phyloP scores from a whole-genome alignment of 306 rosid genomes.

The Quercus engelmannii region DNA sequence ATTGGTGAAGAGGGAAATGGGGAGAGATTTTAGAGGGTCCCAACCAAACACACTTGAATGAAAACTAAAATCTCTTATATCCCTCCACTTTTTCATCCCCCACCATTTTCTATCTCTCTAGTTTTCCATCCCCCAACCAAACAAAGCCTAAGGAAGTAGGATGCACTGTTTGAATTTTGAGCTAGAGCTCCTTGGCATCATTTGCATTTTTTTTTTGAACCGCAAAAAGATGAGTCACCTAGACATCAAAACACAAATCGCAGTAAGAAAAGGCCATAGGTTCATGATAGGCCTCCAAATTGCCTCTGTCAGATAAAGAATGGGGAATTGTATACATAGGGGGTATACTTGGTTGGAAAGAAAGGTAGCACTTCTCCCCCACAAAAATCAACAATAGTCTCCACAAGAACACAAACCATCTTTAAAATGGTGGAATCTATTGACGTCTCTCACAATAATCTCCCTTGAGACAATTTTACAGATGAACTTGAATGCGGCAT shows the following conservation, averaged over 20 bases:
- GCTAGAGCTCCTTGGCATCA: too few species aligned
- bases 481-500: slow-evolving; percentile 63
- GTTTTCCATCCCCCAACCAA: too few species aligned
- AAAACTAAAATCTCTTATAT: neutral
- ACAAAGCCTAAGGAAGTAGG: too few species aligned
- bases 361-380: neutral
- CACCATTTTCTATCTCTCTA: too few species aligned
- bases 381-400: slow-evolving; percentile 65
- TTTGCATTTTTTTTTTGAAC: neutral
- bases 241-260: neutral
- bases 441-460: slow-evolving; percentile 72
- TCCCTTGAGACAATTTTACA: slow-evolving; percentile 64
- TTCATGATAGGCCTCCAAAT: neutral
- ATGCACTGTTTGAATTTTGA: too few species aligned
- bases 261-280: neutral
- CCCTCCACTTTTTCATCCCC: too few species aligned
- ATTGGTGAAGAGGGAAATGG: slow-evolving; percentile 20
- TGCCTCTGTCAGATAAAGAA: neutral
- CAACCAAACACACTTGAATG: slow-evolving; percentile 53
- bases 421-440: slow-evolving; percentile 84
- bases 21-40: slow-evolving; percentile 50
- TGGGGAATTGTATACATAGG: neutral
- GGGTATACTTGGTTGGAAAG: neutral
- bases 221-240: slow-evolving; percentile 80
- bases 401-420: slow-evolving; percentile 85